Evolutionary conservation across 139 green algal genomes (phyloP), one percentile per base, ranked within the genome.

Genomic region (Closterium sp.): DNA sequence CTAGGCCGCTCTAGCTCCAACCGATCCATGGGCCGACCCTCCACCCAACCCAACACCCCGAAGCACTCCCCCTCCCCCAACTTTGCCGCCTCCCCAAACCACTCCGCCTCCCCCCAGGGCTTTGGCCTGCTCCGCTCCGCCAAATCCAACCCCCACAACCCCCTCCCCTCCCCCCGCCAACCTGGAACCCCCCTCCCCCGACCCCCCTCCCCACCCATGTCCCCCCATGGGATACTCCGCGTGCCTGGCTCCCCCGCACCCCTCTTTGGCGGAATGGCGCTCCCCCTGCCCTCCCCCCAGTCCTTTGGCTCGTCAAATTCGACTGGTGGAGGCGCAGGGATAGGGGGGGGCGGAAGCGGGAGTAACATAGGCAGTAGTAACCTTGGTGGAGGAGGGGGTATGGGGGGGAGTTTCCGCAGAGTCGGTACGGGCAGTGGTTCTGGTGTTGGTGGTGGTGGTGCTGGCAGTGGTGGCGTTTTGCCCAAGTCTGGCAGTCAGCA

Each of bases 181-280:
- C 33, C 84, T 21, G 33, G 33, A 87, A 34, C 84, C 84, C 84
- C 84, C 16, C 84, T 87, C 84, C 33, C 84, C 84, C 23, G 84
- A 34, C 84, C 33, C 19, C 84, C 33, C 33, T 87, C 84, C 33
- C 84, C 33, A 1, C 33, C 84, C 84, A 34, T 87, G 33, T 34
- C 33, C 33, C 84, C 33, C 84, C 84, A 87, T 19, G 84, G 33
- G 33, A 66, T 34, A 16, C 84, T 66, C 33, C 33, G 33, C 84
- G 84, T 87, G 33, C 33, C 84, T 66, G 84, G 33, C 84, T 34
- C 84, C 84, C 84, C 33, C 84, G 33, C 84, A 19, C 84, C 33
- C 84, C 84, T 87, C 84, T 87, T 87, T 34, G 84, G 84, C 33
- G 84, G 84, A 87, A 34, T 34, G 33, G 84, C 84, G 12, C 33